Evolutionary conservation across 2,329 filamentous ascomycete genomes (phyloP).

Genomic region (Talaromyces funiculosus): DNA sequence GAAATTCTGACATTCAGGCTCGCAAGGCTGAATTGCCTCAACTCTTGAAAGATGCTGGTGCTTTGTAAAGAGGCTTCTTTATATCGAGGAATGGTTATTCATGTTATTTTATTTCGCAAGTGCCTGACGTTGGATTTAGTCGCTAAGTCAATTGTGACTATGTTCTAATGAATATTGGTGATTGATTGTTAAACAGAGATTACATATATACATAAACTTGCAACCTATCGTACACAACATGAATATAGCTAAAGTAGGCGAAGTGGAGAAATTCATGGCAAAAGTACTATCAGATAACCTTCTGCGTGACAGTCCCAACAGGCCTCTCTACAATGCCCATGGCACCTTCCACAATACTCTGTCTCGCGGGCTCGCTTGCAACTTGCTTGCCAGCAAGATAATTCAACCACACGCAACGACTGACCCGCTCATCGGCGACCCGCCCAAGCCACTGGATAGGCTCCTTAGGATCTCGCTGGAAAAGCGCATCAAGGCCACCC

Average conservation of each 20-base stretch:
- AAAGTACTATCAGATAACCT: constrained; percentile 48
- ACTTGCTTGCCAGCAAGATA: constrained; percentile 84
- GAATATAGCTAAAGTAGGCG: not conserved
- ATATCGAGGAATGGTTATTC: not conserved
- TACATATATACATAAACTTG: not conserved
- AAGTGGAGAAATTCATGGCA: not conserved
- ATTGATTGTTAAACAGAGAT: not conserved
- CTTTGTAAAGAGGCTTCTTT: constrained; percentile 41
- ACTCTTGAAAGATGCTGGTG: constrained; percentile 60
- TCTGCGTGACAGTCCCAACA: constrained; percentile 76
- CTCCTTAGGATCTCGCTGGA: constrained; percentile 47
- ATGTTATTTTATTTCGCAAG: not conserved
- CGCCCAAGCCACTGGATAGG: constrained; percentile 58
- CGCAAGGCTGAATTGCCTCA: constrained; percentile 58
- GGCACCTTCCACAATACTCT: constrained; percentile 78
- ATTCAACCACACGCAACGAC: constrained; percentile 77
- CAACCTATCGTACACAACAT: not conserved
- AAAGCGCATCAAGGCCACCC: constrained; percentile 64
- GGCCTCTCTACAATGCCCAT: constrained; percentile 84
- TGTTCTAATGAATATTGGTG: not conserved
- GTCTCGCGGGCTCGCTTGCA: constrained; percentile 73
- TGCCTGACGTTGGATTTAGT: not conserved
- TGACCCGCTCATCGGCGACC: constrained; percentile 72
- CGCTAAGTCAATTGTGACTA: not conserved
- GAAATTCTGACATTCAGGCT: constrained; percentile 81